Evolutionary conservation across 495 filamentous ascomycete species (phyloP).

Genomic region (Neurospora discreta): DNA sequence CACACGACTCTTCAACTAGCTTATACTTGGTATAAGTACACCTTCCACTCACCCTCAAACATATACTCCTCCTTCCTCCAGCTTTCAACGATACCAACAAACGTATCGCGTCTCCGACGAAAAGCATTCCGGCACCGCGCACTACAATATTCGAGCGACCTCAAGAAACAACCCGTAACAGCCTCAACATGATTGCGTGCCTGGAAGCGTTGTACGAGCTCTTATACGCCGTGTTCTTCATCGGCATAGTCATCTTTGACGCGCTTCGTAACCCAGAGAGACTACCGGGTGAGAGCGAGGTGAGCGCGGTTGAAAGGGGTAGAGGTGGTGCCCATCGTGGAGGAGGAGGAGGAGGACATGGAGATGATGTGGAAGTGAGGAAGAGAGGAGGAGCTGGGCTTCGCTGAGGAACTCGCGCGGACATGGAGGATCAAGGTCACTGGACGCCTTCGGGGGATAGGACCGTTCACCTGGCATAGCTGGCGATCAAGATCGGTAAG

Average conservation of each 20-base stretch:
- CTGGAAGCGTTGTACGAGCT: background rate
- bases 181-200: background rate
- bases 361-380: background rate
- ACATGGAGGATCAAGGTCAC: too few species aligned
- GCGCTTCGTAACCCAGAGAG: background rate
- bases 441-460: too few species aligned
- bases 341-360: background rate
- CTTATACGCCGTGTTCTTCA: background rate
- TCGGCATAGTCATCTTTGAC: background rate
- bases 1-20: background rate
- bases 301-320: background rate
- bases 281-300: background rate
- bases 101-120: background rate
- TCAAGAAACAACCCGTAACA: background rate
- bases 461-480: background rate
- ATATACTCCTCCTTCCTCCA: background rate
- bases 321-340: background rate
- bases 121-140: background rate
- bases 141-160: background rate
- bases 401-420: background rate
- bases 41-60: background rate
- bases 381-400: background rate
- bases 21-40: background rate
- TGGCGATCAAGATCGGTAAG: background rate
- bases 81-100: background rate